A percentile compares a stretch with the other conserved stretches of the same genome.
Conservation (phyloP, 495 filamentous ascomycete species). For the Penicillium canescens region DNA sequence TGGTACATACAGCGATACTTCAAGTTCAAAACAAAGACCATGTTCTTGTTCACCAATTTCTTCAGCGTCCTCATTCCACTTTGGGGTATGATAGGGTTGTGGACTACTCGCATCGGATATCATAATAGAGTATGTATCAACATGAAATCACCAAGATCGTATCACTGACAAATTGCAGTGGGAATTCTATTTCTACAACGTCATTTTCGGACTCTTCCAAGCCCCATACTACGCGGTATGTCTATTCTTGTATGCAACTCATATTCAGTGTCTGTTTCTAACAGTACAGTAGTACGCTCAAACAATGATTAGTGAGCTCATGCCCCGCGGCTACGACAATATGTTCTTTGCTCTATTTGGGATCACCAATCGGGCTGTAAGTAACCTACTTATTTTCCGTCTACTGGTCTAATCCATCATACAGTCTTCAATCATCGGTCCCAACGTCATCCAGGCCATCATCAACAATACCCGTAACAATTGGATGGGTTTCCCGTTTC, state of each 20-base stretch:
- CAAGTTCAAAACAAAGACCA: slow-evolving; percentile 47
- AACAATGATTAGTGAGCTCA: slow-evolving; percentile 55
- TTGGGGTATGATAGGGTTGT: slow-evolving; percentile 53
- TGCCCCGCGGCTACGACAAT: slow-evolving; percentile 51
- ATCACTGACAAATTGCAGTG: slow-evolving; percentile 27
- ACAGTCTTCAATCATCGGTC: slow-evolving; percentile 52
- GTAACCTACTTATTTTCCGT: slow-evolving; percentile 11
- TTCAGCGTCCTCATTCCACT: slow-evolving; percentile 51
- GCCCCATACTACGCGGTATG: slow-evolving; percentile 51
- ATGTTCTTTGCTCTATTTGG: slow-evolving; percentile 56
- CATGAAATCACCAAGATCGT: too few relatives aligned
- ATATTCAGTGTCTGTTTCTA: neutral
- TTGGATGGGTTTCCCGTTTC: slow-evolving; percentile 54
- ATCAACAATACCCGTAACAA: slow-evolving; percentile 49
- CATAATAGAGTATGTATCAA: slow-evolving; percentile 37
- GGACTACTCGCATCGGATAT: slow-evolving; percentile 48
- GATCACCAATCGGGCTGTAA: slow-evolving; percentile 51
- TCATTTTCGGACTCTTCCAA: slow-evolving; percentile 50
- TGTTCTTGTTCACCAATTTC: slow-evolving; percentile 52
- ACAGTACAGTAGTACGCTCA: slow-evolving; percentile 40
- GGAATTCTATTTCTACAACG: slow-evolving; percentile 55
- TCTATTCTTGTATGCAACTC: neutral
- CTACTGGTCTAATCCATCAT: neutral
- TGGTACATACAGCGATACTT: slow-evolving; percentile 54
- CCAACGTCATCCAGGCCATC: slow-evolving; percentile 51